Base-by-base conservation (phyloP, 106 monocot species). In the Ottelia alismoides region DNA sequence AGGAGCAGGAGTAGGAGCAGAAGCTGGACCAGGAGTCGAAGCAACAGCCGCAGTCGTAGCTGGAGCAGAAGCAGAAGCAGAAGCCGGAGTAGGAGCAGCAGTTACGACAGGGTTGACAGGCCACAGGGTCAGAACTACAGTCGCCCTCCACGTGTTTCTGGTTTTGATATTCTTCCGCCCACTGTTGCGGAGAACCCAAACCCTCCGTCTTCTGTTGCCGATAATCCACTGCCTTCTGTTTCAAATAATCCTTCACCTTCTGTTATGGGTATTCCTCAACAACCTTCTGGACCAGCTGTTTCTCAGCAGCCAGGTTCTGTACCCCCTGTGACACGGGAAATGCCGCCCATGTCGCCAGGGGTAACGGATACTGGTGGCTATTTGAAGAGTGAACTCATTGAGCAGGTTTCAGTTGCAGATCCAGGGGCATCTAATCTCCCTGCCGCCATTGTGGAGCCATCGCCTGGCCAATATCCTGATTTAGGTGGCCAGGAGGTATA, bases 311-410 rank as follows among this genome's bases (percentile, higher is more conserved):
- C 27, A 12, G 17, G 2, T 48, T 18, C 20, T 25, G 47, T 17
- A 3, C 10, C 25, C 22, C 49, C 70, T 35, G 27, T 58, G 9
- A 0, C 62, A n/a, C 29, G 35, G 12, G 55, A 65, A 12, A 74
- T 75, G 81, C 54, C 75, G 16, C 77, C 87, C 1, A 68, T 74
- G 77, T 72, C 81, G 0, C 69, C 69, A 2, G 74, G 53, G 21
- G 45, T 52, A 18, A 52, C 59, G 24, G 28, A 48, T 47, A 57
- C 28, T 22, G 43, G 35, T 5, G 56, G 58, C 2, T 64, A 71
- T 27, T 11, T 61, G 1, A 28, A 16, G 20, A 63, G 9, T 50
- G 74, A 62, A n/a, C n/a, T n/a, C n/a, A n/a, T n/a, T n/a, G n/a
- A n/a, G n/a, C n/a, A n/a, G n/a, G n/a, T n/a, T n/a, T n/a, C n/a